Conservation (phyloP, 345 rosid genomes). For the Laguncularia racemosa region DNA sequence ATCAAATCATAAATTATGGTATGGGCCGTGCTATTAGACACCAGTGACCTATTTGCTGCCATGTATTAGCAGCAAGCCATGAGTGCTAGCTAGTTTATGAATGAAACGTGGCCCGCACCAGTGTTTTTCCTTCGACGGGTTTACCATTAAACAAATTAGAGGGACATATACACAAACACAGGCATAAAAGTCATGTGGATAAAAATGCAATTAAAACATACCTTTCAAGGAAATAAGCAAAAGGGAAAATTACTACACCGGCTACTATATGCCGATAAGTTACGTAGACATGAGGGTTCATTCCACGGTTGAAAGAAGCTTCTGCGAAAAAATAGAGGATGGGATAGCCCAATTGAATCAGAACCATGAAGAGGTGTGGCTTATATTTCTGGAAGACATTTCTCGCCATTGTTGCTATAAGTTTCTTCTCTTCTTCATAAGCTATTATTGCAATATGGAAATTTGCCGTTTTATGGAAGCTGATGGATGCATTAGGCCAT, state of each 20-base stretch:
- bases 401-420: conserved; percentile 6
- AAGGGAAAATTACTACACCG: conserved; percentile 37
- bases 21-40: too few species aligned
- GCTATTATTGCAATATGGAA: background rate
- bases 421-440: background rate
- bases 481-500: background rate
- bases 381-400: conserved; percentile 20
- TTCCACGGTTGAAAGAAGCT: conserved; percentile 61
- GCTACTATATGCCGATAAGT: conserved; percentile 55
- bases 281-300: conserved; percentile 65
- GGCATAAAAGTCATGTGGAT: background rate
- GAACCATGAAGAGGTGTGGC: conserved; percentile 51
- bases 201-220: conserved; percentile 3
- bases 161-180: background rate
- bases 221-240: conserved; percentile 59
- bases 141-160: too few species aligned
- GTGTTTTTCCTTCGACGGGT: too few species aligned
- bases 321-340: conserved; percentile 52
- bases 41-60: too few species aligned
- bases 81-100: too few species aligned
- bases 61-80: too few species aligned
- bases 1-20: too few species aligned
- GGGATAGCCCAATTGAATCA: conserved; percentile 40
- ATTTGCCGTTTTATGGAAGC: background rate
- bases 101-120: too few species aligned